Evolutionary conservation across 2,329 filamentous ascomycete species (phyloP).

Genomic region (Aureobasidium lini): DNA sequence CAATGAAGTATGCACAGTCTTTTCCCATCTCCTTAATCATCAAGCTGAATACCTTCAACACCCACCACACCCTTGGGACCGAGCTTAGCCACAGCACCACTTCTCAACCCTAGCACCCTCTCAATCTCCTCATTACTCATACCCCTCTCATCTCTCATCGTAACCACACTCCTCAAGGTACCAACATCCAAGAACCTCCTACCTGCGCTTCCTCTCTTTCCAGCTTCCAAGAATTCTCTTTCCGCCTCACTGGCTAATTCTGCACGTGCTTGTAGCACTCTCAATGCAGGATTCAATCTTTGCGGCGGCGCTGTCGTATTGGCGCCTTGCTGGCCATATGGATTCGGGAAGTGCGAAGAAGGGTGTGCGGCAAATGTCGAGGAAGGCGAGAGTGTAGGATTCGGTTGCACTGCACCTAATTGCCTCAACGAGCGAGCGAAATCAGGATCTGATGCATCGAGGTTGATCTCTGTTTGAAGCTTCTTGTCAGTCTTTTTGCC

Average conservation of each 20-base stretch:
- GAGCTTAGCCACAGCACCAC: conserved; percentile 26
- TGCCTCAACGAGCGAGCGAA: conserved; percentile 74
- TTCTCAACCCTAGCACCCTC: conserved; percentile 26
- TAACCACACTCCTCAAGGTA: conserved; percentile 30
- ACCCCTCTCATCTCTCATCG: conserved; percentile 25
- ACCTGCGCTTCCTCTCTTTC: conserved; percentile 34
- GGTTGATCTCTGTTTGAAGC: conserved; percentile 42
- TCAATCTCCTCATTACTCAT: conserved; percentile 26
- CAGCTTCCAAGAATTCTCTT: conserved; percentile 42
- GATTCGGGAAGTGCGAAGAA: conserved; percentile 23
- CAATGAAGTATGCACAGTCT: not conserved
- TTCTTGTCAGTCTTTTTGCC: not conserved
- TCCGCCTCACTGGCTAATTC: conserved; percentile 47
- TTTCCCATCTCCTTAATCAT: not conserved
- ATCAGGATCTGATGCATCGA: conserved; percentile 54
- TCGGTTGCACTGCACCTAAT: conserved; percentile 52
- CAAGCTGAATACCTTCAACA: conserved; percentile 14
- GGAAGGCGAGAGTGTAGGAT: conserved; percentile 48
- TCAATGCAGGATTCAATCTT: conserved; percentile 47
- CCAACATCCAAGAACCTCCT: conserved; percentile 39
- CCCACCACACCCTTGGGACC: conserved; percentile 26
- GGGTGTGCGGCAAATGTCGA: conserved; percentile 42
- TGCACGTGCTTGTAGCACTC: conserved; percentile 45
- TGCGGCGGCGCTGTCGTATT: conserved; percentile 22
- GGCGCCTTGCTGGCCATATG: conserved; percentile 13